Base-by-base conservation (phyloP, 2,329 filamentous ascomycete species). In the Colletotrichum costaricense region DNA sequence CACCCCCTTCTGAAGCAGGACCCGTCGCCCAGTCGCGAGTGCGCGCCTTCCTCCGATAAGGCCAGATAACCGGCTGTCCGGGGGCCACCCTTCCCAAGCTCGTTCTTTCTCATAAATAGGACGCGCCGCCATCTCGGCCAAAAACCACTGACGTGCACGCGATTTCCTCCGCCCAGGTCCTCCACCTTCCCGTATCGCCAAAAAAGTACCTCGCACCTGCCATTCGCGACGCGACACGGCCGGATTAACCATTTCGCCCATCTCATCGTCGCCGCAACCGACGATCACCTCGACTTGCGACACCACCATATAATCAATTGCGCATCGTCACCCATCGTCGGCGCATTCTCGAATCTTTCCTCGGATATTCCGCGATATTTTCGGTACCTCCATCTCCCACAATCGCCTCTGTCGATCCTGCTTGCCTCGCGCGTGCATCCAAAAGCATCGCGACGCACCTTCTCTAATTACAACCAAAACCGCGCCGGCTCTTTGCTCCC, bases 91-190 rank as follows among this genome's bases (percentile, higher is more conserved):
- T 46, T 49, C 42, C 59, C 59, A 33, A 79, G 79, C 71, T 58
- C 58, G 79, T 78, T 82, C 82, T 69, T 75, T 79, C 82, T 84
- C 83, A 85, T 85, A 85, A 85, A 84, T 85, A 84, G 81, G 81
- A 83, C 80, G 82, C 83, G 82, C 83, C 82, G 83, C 83, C 83
- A 79, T 81, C 82, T 82, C 67, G 79, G 81, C 76, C 78, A 82
- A 82, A 83, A 79, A 80, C 80, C 77, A 84, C 82, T 83, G 83
- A 84, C 82, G 82, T 85, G 83, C 82, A 84, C 83, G 83, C 83
- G 83, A 82, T 84, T 84, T 84, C 81, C 81, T 79, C 83, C 81
- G 78, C 70, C 60, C 80, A 82, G 82, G 74, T 76, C 74, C 80
- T 81, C 80, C 77, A 73, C 69, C 69, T 59, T 38, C 58, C 72